phyloP scores from a whole-genome alignment of 768 basidiomycete genomes.

The Tricholoma sp. region DNA sequence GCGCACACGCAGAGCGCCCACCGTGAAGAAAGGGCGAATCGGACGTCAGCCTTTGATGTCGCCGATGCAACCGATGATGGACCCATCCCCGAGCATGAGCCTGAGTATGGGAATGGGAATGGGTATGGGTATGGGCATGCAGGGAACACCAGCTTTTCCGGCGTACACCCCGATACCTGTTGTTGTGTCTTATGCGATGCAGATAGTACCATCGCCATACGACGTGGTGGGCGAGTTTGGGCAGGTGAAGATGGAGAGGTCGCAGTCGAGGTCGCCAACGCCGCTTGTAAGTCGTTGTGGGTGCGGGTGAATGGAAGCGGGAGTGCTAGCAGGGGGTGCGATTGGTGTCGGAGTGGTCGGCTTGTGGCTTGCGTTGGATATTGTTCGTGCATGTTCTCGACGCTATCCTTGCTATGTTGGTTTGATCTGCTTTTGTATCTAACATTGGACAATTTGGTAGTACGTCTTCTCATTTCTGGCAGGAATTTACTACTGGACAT shows the following conservation, averaged over 20 bases:
- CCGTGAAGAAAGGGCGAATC: constrained; percentile 25
- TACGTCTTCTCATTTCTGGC: not conserved
- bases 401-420: not conserved
- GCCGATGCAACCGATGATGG: not conserved
- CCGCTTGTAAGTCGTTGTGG: not conserved
- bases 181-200: not conserved
- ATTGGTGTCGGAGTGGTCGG: not conserved
- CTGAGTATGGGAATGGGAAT: constrained; percentile 4
- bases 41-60: constrained; percentile 1
- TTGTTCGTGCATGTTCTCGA: not conserved
- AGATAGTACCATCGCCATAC: constrained; percentile 17
- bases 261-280: not conserved
- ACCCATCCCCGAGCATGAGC: not conserved
- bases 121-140: constrained; percentile 3
- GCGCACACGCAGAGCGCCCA: constrained; percentile 33
- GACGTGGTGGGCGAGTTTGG: constrained; percentile 38
- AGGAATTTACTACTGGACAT: not conserved
- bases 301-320: not conserved
- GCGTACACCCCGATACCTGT: not conserved
- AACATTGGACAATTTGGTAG: not conserved
- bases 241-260: constrained; percentile 24
- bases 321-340: not conserved
- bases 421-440: too few relatives aligned
- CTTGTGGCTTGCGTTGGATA: not conserved
- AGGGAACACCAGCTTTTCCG: not conserved